A percentile compares a stretch with the other conserved stretches of the same genome.
phyloP scores from a whole-genome alignment of 192 early-diverging fungal genomes.

The Paraglomus brasilianum region DNA sequence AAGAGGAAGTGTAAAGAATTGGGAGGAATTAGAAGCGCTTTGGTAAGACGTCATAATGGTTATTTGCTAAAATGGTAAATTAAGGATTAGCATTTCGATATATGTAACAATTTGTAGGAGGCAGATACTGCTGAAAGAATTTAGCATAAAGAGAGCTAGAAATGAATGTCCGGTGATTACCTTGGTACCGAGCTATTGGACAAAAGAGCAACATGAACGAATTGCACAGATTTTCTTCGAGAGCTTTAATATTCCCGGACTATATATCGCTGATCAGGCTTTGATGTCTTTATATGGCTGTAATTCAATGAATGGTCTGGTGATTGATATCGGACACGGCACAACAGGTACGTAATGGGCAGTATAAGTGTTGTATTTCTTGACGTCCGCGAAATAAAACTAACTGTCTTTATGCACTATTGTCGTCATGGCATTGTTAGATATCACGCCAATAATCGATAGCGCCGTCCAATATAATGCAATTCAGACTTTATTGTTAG shows the following conservation, averaged over 20 bases:
- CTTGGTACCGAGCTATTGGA: conserved; percentile 79
- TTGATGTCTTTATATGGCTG: conserved; percentile 79
- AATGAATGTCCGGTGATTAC: conserved; percentile 80
- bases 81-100: conserved; percentile 15
- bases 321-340: conserved; percentile 90
- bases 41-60: conserved; percentile 44
- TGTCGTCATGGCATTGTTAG: no score
- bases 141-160: conserved; percentile 68
- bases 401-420: no score
- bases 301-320: conserved; percentile 72
- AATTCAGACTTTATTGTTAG: conserved; percentile 62
- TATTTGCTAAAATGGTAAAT: conserved; percentile 21
- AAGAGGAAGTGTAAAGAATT: conserved; percentile 62
- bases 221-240: conserved; percentile 92
- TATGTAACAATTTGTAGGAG: conserved; percentile 44
- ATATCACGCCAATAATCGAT: conserved; percentile 81
- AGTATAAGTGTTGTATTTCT: no score
- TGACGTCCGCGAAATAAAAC: no score
- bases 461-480: conserved; percentile 62
- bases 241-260: conserved; percentile 79
- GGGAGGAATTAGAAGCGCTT: conserved; percentile 71
- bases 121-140: conserved; percentile 75
- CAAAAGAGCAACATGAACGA: conserved; percentile 73
- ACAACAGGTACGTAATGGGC: conserved; percentile 57
- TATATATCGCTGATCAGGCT: conserved; percentile 83